Base-by-base conservation (phyloP, 2,329 filamentous ascomycete genomes). In the Raffaelea deltoideospora region DNA sequence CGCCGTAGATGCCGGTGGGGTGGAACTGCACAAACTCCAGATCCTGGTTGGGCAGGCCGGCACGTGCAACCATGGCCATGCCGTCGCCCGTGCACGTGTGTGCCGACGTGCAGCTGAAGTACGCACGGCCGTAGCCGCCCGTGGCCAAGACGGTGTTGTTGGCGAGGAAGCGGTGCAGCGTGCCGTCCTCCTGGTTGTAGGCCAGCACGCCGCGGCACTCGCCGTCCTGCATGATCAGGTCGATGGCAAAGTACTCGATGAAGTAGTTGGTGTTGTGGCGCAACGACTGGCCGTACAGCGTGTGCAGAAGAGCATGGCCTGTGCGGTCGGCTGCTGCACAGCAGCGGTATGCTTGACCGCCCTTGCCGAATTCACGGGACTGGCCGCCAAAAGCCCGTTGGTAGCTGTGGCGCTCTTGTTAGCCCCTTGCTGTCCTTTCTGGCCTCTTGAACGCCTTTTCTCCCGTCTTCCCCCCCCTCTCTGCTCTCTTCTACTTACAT, bases 21-120 rank as follows among this genome's bases (percentile, higher is more conserved):
- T 98, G 88, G 76, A 98, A 98, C 65, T 98, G 88, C 45, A 98
- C 90, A 63, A 98, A 98, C 61, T 98, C 90, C 45, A 96, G 73
- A 79, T 98, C 90, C 69, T 98, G 90, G 72, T 94, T 94, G 52
- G 90, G 88, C 29, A 98, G 79, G 59, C 90, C 90, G 44, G 90
- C 90, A 66, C 90, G 86, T 50, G 88, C 83, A 53, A 96, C 88
- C 90, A 98, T 96, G 49, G 90, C 90, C 84, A 94, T 95, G 58
- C 90, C 90, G 57, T 98, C 90, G 72, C 90, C 90, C 44, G 90
- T 98, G 63, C 88, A 95, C 46, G 90, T 96, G 66, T 98, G 90
- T 33, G 90, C 90, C 35, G 87, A 95, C 37, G 90, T 98, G 65
- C 88, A 96, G 60, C 78, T 86, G 74, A 96, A 96, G 74, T 95